Evolutionary conservation across 2,329 filamentous ascomycete species (phyloP).

Genomic region (Tolypocladium amazonense): DNA sequence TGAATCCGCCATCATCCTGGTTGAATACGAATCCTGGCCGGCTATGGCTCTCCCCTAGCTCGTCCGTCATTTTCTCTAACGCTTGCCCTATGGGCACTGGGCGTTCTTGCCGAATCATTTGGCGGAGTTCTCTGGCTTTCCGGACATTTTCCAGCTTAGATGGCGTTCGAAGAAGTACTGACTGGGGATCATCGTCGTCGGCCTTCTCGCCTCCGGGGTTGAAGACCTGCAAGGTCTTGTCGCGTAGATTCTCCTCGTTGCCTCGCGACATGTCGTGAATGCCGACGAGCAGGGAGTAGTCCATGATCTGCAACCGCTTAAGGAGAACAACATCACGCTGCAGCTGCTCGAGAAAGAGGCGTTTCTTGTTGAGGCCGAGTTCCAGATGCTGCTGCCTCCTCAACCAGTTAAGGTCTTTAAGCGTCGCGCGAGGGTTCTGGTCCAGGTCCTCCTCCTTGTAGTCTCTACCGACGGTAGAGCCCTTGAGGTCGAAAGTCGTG

Average conservation of each 20-base stretch:
- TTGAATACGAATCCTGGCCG: conserved; percentile 75
- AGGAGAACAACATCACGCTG: conserved; percentile 77
- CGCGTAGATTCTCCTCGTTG: conserved; percentile 87
- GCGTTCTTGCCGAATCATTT: conserved; percentile 86
- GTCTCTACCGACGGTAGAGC: conserved; percentile 87
- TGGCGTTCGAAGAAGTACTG: conserved; percentile 72
- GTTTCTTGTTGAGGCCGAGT: conserved; percentile 79
- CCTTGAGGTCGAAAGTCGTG: conserved; percentile 92
- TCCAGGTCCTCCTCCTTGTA: conserved; percentile 81
- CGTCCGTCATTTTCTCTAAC: conserved; percentile 78
- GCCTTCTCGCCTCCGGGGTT: conserved; percentile 66
- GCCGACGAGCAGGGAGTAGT: conserved; percentile 90
- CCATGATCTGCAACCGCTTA: conserved; percentile 91
- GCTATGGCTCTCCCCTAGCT: conserved; percentile 64
- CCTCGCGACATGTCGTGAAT: conserved; percentile 85
- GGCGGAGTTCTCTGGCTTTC: conserved; percentile 81
- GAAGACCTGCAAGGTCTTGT: conserved; percentile 87
- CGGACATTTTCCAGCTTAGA: conserved; percentile 87
- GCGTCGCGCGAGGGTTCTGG: conserved; percentile 79
- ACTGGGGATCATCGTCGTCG: conserved; percentile 48
- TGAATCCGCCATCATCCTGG: conserved; percentile 84
- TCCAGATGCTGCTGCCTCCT: conserved; percentile 76
- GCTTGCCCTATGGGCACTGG: conserved; percentile 87
- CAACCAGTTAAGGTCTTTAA: conserved; percentile 97
- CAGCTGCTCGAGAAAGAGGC: conserved; percentile 80